Evolutionary conservation across 192 early-diverging fungal genomes (phyloP).

Genomic region (Thoreauomyces humboldtii): DNA sequence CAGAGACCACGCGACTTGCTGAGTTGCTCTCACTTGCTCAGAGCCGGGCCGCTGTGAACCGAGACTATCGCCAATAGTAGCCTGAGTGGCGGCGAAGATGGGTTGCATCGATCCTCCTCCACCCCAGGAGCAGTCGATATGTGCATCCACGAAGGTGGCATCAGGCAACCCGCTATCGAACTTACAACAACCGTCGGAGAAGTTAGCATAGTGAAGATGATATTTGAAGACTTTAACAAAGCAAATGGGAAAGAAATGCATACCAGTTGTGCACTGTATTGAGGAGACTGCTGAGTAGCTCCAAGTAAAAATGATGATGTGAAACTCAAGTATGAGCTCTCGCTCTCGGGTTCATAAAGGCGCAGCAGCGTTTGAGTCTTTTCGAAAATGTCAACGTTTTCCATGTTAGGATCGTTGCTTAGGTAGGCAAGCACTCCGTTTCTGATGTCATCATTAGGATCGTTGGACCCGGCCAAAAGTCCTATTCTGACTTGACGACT

Average conservation of each 20-base stretch:
- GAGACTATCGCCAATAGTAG: not conserved
- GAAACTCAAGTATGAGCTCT: constrained; percentile 62
- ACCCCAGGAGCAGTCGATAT: constrained; percentile 55
- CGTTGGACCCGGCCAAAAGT: constrained; percentile 37
- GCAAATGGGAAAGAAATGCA: not conserved
- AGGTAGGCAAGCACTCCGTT: constrained; percentile 34
- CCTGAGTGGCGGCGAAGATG: constrained; percentile 57
- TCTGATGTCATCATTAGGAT: constrained; percentile 37
- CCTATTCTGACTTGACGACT: constrained; percentile 23
- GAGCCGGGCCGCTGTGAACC: not conserved
- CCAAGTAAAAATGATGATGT: constrained; percentile 59
- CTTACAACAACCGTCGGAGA: constrained; percentile 22
- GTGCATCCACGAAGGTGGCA: constrained; percentile 59
- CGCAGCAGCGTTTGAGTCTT: not conserved
- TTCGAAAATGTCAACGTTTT: constrained; percentile 19
- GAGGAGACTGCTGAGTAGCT: constrained; percentile 55
- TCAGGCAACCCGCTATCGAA: constrained; percentile 65
- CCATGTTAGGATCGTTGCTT: constrained; percentile 5
- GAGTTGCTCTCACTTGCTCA: constrained; percentile 36
- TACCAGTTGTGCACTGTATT: constrained; percentile 49
- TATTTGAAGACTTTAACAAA: not conserved
- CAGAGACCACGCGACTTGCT: constrained; percentile 41
- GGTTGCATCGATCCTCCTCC: constrained; percentile 57
- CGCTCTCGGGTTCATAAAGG: constrained; percentile 58
- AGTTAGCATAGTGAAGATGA: not conserved